A percentile compares a stretch with the other conserved stretches of the same genome.
These are phyloP conservation scores for Balansia obtecta DNA, from an alignment of 2,329 filamentous ascomycete genomes.

Conservation along the genomic window DNA sequence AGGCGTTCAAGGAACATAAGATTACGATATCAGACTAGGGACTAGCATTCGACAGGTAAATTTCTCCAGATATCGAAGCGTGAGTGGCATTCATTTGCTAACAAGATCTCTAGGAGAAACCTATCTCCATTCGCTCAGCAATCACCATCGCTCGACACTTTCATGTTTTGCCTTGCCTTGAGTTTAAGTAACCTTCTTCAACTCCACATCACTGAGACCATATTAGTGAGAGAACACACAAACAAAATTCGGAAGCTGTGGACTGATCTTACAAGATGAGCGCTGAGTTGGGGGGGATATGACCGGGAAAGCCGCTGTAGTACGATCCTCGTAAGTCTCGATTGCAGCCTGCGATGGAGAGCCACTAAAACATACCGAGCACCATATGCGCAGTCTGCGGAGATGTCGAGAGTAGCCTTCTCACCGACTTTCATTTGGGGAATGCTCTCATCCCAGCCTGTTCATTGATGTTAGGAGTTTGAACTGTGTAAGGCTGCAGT, in stretches of 20 bases:
- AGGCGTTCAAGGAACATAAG: not conserved
- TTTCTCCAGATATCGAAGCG: not conserved
- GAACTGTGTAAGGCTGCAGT: slow-evolving; percentile 10
- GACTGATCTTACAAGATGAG: slow-evolving; percentile 5
- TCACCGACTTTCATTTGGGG: slow-evolving; percentile 79
- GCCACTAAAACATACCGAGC: slow-evolving; percentile 31
- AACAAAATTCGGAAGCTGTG: not conserved
- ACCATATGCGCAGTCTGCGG: slow-evolving; percentile 22
- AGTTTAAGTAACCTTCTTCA: slow-evolving; percentile 5
- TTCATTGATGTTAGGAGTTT: slow-evolving; percentile 1
- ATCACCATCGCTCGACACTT: not conserved
- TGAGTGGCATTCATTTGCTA: not conserved
- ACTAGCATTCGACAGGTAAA: not conserved
- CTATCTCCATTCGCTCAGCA: not conserved
- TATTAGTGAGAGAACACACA: not conserved
- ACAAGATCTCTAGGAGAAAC: not conserved
- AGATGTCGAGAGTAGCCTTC: slow-evolving; percentile 75
- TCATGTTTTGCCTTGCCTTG: not conserved
- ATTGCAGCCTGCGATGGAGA: not conserved
- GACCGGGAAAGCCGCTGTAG: slow-evolving; percentile 60
- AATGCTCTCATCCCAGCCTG: slow-evolving; percentile 81
- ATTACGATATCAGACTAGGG: not conserved
- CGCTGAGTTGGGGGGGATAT: slow-evolving; percentile 45
- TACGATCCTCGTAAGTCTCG: not conserved
- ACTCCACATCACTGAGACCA: slow-evolving; percentile 5